Base-by-base conservation (phyloP, 2,329 filamentous ascomycete genomes). In the Paraphaeosphaeria minitans region DNA sequence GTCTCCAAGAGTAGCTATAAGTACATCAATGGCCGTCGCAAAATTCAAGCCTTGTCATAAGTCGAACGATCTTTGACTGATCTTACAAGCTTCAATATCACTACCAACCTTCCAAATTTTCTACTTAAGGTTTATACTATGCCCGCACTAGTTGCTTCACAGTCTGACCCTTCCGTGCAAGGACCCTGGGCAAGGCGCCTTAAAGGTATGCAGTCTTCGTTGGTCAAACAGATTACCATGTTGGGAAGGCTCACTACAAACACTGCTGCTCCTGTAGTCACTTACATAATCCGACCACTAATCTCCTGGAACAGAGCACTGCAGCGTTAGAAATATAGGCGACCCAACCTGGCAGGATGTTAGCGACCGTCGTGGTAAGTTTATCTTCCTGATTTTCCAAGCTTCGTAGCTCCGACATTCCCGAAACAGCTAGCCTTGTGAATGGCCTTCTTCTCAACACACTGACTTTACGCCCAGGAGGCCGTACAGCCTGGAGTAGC, bases 401-500 rank as follows among this genome's bases (percentile, higher is more conserved):
- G 6, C 37, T 14, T 39, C 37, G 37, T 16, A 16, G 13, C 35
- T 37, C 16, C 8, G 13, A 14, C 13, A 37, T 37, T 12, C 35
- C 3, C 35, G 29, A 8, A 31, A 31, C 29, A 10, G 29, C 29
- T 31, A 12, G 29, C 29, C 6, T 8, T 12, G 29, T 31, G 29
- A 10, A 31, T 31, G 29, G 29, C 10, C 29, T 12, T 31, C 29
- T 31, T 8, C 7, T 31, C 8, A 31, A 31, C 29, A 31, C 29
- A 31, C 29, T 31, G 29, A 31, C 29, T 31, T 14, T 9, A 39
- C 35, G 13, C 24, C n/a, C 51, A 77, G 75, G 75, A 52, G 74
- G 74, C 41, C 68, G 75, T 13, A 78, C 75, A 7, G 75, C 75
- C 14, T 78, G 75, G 75, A 71, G 69, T 22, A 71, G 69, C 52